Base-by-base conservation (phyloP, 2,329 filamentous ascomycete genomes). In the Phyllosticta ampelicida region DNA sequence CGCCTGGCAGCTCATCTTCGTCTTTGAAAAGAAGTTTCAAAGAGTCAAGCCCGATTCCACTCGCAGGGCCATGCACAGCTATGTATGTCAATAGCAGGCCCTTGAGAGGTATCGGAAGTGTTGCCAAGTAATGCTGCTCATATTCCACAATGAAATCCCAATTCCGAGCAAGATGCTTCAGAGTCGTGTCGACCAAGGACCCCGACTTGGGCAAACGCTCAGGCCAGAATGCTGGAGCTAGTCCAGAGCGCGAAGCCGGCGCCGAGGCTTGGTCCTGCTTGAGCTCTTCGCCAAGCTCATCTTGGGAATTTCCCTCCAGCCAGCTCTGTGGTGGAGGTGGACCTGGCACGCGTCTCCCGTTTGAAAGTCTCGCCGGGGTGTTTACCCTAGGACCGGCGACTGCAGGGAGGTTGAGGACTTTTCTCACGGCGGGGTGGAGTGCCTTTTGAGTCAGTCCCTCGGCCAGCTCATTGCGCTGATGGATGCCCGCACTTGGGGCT, bases 81-180 rank as follows among this genome's bases (percentile, higher is more conserved):
- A 85, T 64, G 65, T 85, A 85, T 62, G 78, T 81, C 21, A 86
- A 65, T 30, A 86, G 62, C 1, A 75, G 67, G 61, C 78, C 70
- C 62, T 82, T 82, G 5, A 83, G 64, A 48, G 74, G 72, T 16
- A 73, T 68, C 0, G 82, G 80, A 11, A 85, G 64, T 2, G 77
- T 71, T 1, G 74, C 71, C 2, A 86, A 67, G 54, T 79, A 80
- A 18, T 78, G 70, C 58, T 79, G 77, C 63, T 85, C 81, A 62
- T 83, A 82, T 55, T 79, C 75, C 23, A 79, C 67, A 61, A 85
- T 76, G 68, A 77, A 77, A 9, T 74, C 67, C 82, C 82, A 86
- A 21, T 82, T 75, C 21, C 68, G 64, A 2, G 81, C 80, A 63
- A 85, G 77, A 0, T 74, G 73, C 62, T 78, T 81, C 44, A 86